Base-by-base conservation (phyloP, 164 flowering plant species). In the Akebia trifoliata region DNA sequence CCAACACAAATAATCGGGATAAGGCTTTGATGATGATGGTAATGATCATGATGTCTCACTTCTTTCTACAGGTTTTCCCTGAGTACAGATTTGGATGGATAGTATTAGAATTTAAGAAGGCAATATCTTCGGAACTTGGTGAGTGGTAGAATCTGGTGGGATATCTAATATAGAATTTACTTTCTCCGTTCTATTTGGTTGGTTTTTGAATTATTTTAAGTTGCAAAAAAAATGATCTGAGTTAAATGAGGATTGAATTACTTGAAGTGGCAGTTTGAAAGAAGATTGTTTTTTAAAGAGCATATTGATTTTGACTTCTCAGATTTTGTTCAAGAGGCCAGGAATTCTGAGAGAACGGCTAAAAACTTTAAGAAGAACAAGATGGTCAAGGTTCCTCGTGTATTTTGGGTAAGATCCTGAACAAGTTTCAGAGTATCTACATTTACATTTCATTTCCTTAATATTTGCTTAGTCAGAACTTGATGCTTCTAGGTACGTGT, bases 261-360 rank as follows among this genome's bases (percentile, higher is more conserved):
- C 20, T 1, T 9, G 1, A 54, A 3, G 29, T 12, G 24, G 20
- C n/a, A 26, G 35, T 28, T 39, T 28, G 38, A 31, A 8, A 54
- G 20, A 28, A 8, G 45, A 26, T 8, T 28, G 6, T 28, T 37
- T 6, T 4, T 39, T 25, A 29, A 1, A 17, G 20, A 17, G 1
- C 15, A 22, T 45, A 28, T 3, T 45, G 10, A 47, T 54, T n/a
- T 18, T 65, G 24, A 59, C 40, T 58, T 6, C 48, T n/a, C 77
- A 92, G 98, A 92, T 68, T 92, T 92, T 66, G 64, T 82, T 61
- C 90, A 83, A 61, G 98, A 92, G 73, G 93, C 82, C 15, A 81
- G 45, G 61, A 86, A 83, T 60, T 72, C 81, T 42, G 93, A 86
- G 77, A 83, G 76, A 68, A 79, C 82, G 11, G 87, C 87, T 22